Conservation (phyloP, 768 basidiomycete species). For the Multifurca ochricompacta region DNA sequence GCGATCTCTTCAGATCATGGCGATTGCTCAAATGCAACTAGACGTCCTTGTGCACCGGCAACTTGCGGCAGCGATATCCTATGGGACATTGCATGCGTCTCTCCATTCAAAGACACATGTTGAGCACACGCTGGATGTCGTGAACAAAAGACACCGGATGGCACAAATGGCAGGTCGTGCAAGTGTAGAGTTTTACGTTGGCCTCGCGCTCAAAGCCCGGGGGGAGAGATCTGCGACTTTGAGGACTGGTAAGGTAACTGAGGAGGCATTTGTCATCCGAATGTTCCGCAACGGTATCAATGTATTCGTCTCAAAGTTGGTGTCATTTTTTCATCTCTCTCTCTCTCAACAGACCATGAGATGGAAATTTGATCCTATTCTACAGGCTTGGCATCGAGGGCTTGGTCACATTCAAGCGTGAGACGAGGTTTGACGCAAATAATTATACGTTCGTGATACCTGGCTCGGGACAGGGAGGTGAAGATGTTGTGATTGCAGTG, state of each 20-base stretch:
- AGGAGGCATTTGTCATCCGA: slow-evolving; percentile 90
- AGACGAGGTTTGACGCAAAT: slow-evolving; percentile 85
- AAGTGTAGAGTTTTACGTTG: slow-evolving; percentile 96
- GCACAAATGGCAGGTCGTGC: slow-evolving; percentile 97
- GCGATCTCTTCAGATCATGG: background rate
- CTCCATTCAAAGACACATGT: slow-evolving; percentile 86
- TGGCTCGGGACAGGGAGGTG: slow-evolving; percentile 24
- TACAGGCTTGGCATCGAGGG: slow-evolving; percentile 88
- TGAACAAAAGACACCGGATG: slow-evolving; percentile 90
- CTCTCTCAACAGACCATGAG: background rate
- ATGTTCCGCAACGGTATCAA: slow-evolving; percentile 92
- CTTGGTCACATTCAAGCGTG: slow-evolving; percentile 86
- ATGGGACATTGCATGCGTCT: slow-evolving; percentile 73
- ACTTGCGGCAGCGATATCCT: slow-evolving; percentile 81
- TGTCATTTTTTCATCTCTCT: slow-evolving; percentile 13
- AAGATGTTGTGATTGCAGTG: slow-evolving; percentile 63
- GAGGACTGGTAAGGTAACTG: slow-evolving; percentile 37
- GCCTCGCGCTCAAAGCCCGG: slow-evolving; percentile 75
- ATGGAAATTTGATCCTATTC: background rate
- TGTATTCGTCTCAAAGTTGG: slow-evolving; percentile 93
- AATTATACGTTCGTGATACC: slow-evolving; percentile 79
- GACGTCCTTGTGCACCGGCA: slow-evolving; percentile 95
- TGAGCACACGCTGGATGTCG: slow-evolving; percentile 75
- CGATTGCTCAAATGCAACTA: slow-evolving; percentile 23
- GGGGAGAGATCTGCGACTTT: slow-evolving; percentile 35